Conservation (phyloP, 140 eudicot genomes). For the Flaveria floridana region DNA sequence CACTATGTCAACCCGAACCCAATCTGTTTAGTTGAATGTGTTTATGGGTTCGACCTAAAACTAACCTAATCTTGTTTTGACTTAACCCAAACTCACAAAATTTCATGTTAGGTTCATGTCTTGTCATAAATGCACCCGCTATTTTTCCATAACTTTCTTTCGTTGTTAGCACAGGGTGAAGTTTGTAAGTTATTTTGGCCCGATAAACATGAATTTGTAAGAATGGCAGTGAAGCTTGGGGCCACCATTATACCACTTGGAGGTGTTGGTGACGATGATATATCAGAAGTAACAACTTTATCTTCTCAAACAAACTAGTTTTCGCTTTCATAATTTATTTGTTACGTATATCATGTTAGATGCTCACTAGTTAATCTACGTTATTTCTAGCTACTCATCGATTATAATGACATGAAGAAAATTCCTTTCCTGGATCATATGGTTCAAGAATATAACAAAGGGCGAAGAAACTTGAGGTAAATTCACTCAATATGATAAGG, state of each 20-base stretch:
- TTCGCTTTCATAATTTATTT: neutral
- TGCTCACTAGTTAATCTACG: conserved; percentile 10
- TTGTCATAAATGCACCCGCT: no score
- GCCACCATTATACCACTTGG: conserved; percentile 88
- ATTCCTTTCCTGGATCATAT: conserved; percentile 46
- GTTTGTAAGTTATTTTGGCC: conserved; percentile 76
- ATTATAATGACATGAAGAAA: conserved; percentile 61
- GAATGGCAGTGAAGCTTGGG: conserved; percentile 83
- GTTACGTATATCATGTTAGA: neutral
- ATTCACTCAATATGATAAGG: neutral
- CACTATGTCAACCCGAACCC: no score
- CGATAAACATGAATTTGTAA: conserved; percentile 74
- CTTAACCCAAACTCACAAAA: no score
- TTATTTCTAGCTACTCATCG: conserved; percentile 31
- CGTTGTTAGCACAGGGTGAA: conserved; percentile 56
- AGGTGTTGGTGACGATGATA: conserved; percentile 80
- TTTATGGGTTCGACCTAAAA: no score
- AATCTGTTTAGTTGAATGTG: no score
- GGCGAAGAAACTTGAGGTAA: conserved; percentile 40
- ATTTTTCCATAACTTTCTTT: neutral
- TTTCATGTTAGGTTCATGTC: no score
- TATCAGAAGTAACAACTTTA: conserved; percentile 53
- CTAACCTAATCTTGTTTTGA: no score
- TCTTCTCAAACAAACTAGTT: neutral
- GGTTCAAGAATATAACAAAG: conserved; percentile 27